These are phyloP conservation scores for Eremothecium gossypii DNA, from an alignment of 1,139 yeast genomes.

Conservation along the genomic window DNA sequence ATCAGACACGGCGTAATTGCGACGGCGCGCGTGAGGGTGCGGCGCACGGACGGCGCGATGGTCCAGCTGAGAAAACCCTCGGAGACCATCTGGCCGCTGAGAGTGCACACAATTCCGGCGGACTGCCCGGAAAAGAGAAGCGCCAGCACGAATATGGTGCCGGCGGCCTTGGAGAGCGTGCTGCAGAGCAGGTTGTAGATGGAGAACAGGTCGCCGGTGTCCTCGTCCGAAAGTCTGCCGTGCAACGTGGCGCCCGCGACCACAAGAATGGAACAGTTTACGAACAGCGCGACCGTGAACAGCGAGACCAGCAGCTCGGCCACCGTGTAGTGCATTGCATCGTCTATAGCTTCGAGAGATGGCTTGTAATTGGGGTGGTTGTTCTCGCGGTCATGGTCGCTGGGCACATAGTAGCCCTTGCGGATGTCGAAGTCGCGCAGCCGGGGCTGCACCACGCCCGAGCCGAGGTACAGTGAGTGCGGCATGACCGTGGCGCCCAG, in stretches of 20 bases:
- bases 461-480: slow-evolving; percentile 64
- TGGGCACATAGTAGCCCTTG: slow-evolving; percentile 36
- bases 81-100: slow-evolving; percentile 73
- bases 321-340: slow-evolving; percentile 56
- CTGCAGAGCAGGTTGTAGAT: slow-evolving; percentile 54
- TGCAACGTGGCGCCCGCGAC: slow-evolving; percentile 65
- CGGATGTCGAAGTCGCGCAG: slow-evolving; percentile 53
- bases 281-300: slow-evolving; percentile 64
- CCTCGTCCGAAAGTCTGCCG: slow-evolving; percentile 49
- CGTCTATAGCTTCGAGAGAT: slow-evolving; percentile 54
- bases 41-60: slow-evolving; percentile 56
- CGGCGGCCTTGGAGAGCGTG: slow-evolving; percentile 61
- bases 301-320: slow-evolving; percentile 56
- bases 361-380: slow-evolving; percentile 44
- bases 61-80: slow-evolving; percentile 76
- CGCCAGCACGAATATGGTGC: slow-evolving; percentile 63
- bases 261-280: slow-evolving; percentile 62
- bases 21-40: slow-evolving; percentile 60
- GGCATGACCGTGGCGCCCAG: slow-evolving; percentile 84
- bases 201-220: slow-evolving; percentile 62
- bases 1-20: slow-evolving; percentile 66
- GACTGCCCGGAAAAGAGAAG: slow-evolving; percentile 70
- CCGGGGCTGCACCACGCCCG: slow-evolving; percentile 69
- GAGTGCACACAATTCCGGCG: slow-evolving; percentile 74
- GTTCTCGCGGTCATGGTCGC: slow-evolving; percentile 23